Conservation (phyloP, 768 basidiomycete species). For the Lentinus tigrinus region DNA sequence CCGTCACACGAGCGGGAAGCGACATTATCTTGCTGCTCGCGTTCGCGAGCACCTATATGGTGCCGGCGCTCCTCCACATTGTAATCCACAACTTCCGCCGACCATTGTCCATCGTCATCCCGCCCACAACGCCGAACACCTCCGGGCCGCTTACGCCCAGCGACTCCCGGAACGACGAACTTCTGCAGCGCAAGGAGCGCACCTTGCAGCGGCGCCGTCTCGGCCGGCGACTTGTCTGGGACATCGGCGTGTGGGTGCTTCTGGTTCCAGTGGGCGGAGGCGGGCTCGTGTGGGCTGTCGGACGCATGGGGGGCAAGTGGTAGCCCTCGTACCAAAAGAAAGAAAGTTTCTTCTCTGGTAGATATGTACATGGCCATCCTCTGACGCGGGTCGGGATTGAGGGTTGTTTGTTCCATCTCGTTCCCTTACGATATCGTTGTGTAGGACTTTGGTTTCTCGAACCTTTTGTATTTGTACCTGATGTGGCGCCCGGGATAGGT, state of each 20-base stretch:
- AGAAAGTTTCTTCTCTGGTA: background rate
- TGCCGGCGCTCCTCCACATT: conserved; percentile 77
- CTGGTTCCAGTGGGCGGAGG: conserved; percentile 59
- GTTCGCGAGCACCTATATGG: conserved; percentile 56
- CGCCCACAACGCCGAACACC: conserved; percentile 37
- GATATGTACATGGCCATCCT: background rate
- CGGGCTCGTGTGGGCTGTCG: conserved; percentile 56
- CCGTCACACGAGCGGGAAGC: conserved; percentile 40
- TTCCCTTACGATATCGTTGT: background rate
- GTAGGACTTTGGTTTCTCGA: background rate
- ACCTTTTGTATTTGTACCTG: background rate
- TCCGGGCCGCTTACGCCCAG: conserved; percentile 24
- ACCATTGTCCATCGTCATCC: conserved; percentile 81
- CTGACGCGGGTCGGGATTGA: background rate
- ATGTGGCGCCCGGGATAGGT: no score
- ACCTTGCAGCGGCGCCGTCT: conserved; percentile 75
- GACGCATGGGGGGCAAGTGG: conserved; percentile 53
- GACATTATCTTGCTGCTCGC: conserved; percentile 50
- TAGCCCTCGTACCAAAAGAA: conserved; percentile 25
- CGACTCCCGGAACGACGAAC: conserved; percentile 53
- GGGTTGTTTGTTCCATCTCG: background rate
- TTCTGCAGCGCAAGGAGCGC: conserved; percentile 84
- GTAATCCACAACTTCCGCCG: conserved; percentile 80
- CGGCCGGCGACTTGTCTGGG: conserved; percentile 75
- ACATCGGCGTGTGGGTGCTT: conserved; percentile 78